Evolutionary conservation across 805 yeast genomes (phyloP), one percentile per base, ranked within the genome.

Genomic region (Saccharomyces kudriavzevii): DNA sequence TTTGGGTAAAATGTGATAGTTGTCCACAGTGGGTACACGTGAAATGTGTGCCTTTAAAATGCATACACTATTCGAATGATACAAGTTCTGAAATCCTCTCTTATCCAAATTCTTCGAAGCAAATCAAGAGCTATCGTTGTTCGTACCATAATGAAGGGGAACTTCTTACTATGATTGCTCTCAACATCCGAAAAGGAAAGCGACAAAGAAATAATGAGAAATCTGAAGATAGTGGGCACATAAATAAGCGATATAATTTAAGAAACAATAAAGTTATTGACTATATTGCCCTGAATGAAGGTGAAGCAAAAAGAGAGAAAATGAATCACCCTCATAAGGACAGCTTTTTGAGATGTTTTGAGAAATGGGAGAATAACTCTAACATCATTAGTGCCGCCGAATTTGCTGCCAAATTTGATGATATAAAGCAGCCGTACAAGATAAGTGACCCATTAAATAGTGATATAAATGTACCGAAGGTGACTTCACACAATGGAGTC

Each of bases 201-300:
- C 30, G 40, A n/a, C 52, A 17, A 54, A 29, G 22, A 40, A 45
- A 30, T 22, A 17, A 6, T 17, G 43, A 31, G 49, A 27, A 28
- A 30, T 1, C 11, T 5, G 30, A 26, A 14, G 28, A 22, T 8
- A 29, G 13, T 17, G 10, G 40, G 28, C 30, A 29, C 8, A 5
- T 11, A n/a, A 58, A 53, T 43, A 78, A 74, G 52, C 70, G 91
- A 43, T 74, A 74, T 40, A 83, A 88, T 53, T 72, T 76, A 46
- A 71, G 96, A 24, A 70, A 77, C 14, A 71, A 74, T 45, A 69
- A 73, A n/a, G 75, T 75, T 51, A 78, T 90, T 47, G 96, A 89
- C 64, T 89, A 89, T 63, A 83, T 81, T 9, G 94, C 96, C 0
- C 72, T 89, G 60, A 80, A 89, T 65, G 85, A 83, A 52, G 96